Evolutionary conservation across 768 basidiomycete genomes (phyloP), one percentile per base, ranked within the genome.

Genomic region (Termitomyces sp.): DNA sequence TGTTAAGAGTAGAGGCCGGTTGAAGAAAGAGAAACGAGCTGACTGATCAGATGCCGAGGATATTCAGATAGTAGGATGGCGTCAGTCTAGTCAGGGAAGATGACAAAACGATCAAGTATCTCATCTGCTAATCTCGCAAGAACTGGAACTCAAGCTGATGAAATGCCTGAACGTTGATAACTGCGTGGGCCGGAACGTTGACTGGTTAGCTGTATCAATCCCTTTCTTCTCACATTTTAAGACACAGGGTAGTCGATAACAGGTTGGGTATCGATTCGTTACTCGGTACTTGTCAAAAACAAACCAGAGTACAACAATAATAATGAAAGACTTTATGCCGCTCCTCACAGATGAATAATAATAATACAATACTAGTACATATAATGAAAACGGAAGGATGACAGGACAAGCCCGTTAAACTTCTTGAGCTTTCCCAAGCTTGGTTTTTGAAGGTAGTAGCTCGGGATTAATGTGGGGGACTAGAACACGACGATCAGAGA

Each of bases 361-460:
- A 43, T 64, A 62, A 47, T 62, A 59, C 61, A 59, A 52, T 63
- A 56, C 18, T 60, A 22, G 26, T 60, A 60, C 59, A 62, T 46
- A 55, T 30, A 59, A 28, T n/a, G 48, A 58, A 33, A 30, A 36
- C 46, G 22, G n/a, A 52, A 41, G 28, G 55, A 52, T 16, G 33
- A 49, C 38, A 41, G 9, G 22, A 44, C 30, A 36, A 16, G 7
- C 9, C 40, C 40, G 1, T 63, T 66, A 69, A 20, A 63, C 61
- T 60, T 69, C 68, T 45, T 69, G 65, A 47, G 55, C 56, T 63
- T 72, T 73, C 18, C 60, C 59, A 40, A 66, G 70, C 65, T 74
- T 76, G 44, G 74, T 68, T 67, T 76, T 76, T 44, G 71, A 69
- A 26, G 76, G 76, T 50, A 77, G 65, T 2, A 77, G 71, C 62